These are phyloP conservation scores for Chlorella sp. DNA, from an alignment of 139 green algal species.

Conservation along the genomic window DNA sequence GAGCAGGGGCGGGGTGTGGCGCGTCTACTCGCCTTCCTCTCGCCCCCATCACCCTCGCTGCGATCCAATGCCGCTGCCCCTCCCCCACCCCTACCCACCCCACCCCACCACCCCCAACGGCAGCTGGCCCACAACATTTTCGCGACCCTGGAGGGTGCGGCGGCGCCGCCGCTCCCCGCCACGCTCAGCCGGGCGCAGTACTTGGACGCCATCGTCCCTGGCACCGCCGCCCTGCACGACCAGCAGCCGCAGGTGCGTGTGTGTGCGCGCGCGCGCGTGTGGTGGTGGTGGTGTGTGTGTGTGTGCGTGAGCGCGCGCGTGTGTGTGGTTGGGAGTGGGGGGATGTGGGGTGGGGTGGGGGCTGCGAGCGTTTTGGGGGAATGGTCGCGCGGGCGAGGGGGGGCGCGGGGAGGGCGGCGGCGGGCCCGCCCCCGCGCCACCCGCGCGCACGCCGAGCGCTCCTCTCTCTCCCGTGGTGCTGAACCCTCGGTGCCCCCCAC, in stretches of 20 bases:
- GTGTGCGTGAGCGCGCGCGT: neutral
- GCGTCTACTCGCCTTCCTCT: no score
- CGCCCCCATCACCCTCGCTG: no score
- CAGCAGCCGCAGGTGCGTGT: neutral
- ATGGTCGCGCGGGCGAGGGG: neutral
- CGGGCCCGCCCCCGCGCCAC: no score
- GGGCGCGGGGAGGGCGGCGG: no score
- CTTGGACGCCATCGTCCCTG: conserved; percentile 33
- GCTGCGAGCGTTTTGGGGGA: neutral
- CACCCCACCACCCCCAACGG: neutral
- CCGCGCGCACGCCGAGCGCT: no score
- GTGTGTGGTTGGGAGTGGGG: neutral
- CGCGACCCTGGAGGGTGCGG: neutral
- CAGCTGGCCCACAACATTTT: no score
- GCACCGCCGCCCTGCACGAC: no score
- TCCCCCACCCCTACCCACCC: neutral
- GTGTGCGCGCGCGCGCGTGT: neutral
- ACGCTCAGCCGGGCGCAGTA: conserved; percentile 25
- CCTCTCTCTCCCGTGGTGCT: no score
- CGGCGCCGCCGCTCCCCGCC: no score
- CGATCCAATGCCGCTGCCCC: neutral
- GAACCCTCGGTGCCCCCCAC: no score
- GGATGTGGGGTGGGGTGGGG: neutral
- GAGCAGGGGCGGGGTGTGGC: neutral
- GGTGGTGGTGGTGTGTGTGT: neutral